Evolutionary conservation across 2,329 filamentous ascomycete species (phyloP).

Genomic region (Venturiaceae sp.): DNA sequence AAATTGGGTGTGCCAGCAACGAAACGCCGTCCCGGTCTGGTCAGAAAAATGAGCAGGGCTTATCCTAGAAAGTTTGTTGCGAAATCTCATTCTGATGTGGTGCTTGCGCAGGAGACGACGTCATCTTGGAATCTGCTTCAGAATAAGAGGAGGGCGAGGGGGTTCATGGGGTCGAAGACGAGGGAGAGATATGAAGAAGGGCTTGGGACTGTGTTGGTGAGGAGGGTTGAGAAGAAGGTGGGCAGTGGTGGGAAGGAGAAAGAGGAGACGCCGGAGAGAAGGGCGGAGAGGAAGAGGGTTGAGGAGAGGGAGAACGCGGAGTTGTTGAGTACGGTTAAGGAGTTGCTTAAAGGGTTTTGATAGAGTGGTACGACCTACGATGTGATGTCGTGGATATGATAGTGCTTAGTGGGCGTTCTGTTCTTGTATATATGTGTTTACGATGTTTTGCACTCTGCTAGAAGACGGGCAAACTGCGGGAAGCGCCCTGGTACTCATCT

Average conservation of each 20-base stretch:
- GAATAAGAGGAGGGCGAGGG: not conserved
- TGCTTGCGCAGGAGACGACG: too few relatives aligned
- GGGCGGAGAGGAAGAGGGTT: not conserved
- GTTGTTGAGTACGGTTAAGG: not conserved
- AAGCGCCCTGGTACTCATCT: too few relatives aligned
- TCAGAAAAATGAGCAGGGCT: not conserved
- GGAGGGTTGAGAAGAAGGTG: too few relatives aligned
- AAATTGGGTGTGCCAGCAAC: too few relatives aligned
- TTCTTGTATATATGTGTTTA: too few relatives aligned
- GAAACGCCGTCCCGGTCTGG: too few relatives aligned
- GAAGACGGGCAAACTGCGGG: too few relatives aligned
- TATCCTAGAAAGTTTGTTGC: not conserved
- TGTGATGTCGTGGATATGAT: too few relatives aligned
- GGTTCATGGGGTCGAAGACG: conserved; percentile 7
- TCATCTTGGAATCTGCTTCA: not conserved
- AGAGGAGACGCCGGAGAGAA: not conserved
- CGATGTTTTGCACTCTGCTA: too few relatives aligned
- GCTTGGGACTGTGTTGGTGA: not conserved
- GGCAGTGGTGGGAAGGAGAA: not conserved
- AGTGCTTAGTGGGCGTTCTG: too few relatives aligned
- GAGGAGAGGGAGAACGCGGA: not conserved
- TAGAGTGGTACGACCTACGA: too few relatives aligned
- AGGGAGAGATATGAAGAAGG: conserved; percentile 11
- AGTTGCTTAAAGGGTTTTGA: not conserved
- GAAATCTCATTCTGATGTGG: too few relatives aligned